Evolutionary conservation across 176 grass and related monocot species (phyloP).

Genomic region (Oryza meyeriana): DNA sequence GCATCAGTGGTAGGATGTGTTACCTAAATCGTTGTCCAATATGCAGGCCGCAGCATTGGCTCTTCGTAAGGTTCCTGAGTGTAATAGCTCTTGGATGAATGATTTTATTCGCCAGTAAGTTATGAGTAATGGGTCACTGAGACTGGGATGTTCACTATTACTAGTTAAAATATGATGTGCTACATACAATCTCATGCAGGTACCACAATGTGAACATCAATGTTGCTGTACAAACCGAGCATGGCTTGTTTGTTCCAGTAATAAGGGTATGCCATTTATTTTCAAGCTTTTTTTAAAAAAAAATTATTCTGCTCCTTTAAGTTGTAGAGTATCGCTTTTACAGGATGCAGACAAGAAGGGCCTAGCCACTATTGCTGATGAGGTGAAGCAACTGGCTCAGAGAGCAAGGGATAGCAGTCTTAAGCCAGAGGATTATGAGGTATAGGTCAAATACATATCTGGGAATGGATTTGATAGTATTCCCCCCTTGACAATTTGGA

Average conservation of each 20-base stretch:
- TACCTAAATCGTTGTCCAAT: not conserved
- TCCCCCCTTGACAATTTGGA: not conserved
- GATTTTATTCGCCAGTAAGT: slow-evolving; percentile 77
- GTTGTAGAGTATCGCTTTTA: slow-evolving; percentile 12
- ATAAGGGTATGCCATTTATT: slow-evolving; percentile 48
- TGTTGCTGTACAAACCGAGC: slow-evolving; percentile 66
- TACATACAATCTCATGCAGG: slow-evolving; percentile 14
- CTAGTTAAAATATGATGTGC: not conserved
- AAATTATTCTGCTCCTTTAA: not conserved
- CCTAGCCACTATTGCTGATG: slow-evolving; percentile 57
- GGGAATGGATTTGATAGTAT: not conserved
- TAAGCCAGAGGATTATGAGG: slow-evolving; percentile 72
- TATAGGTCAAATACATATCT: slow-evolving; percentile 12
- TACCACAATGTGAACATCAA: slow-evolving; percentile 76
- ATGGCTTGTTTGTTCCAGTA: slow-evolving; percentile 73
- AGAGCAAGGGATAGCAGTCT: slow-evolving; percentile 67
- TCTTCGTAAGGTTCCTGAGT: slow-evolving; percentile 69
- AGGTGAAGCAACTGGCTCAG: slow-evolving; percentile 62
- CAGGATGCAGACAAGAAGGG: slow-evolving; percentile 70
- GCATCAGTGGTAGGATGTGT: not conserved
- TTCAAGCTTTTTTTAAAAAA: not conserved
- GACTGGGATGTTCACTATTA: not conserved
- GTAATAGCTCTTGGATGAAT: slow-evolving; percentile 83
- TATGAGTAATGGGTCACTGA: not conserved
- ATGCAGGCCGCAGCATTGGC: slow-evolving; percentile 66